Evolutionary conservation across 306 rosid species (phyloP).

Genomic region (Prosopis cineraria): DNA sequence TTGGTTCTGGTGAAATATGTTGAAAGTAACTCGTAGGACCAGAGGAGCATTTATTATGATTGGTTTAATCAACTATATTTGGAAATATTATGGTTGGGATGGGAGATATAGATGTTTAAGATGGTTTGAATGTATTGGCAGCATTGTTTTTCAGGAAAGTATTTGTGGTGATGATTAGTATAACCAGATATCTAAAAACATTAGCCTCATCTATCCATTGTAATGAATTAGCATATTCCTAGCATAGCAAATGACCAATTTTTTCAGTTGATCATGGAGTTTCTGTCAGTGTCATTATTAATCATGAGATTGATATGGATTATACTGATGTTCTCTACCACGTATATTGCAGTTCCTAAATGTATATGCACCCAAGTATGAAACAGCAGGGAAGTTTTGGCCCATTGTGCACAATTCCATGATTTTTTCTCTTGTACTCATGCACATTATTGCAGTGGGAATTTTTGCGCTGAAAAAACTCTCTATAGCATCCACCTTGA

Average conservation of each 20-base stretch:
- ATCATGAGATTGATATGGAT: slow-evolving; percentile 12
- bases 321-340: slow-evolving; percentile 32
- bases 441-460: slow-evolving; percentile 95
- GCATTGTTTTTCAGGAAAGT: neutral
- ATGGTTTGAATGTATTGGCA: neutral
- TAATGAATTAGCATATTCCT: neutral
- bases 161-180: neutral
- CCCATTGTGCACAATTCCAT: slow-evolving; percentile 79
- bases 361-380: slow-evolving; percentile 77
- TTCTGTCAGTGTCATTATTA: slow-evolving; percentile 17
- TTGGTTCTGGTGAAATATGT: too few species aligned
- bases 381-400: slow-evolving; percentile 93
- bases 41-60: too few species aligned
- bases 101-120: too few species aligned
- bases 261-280: neutral
- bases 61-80: neutral
- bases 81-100: neutral
- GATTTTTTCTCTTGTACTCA: slow-evolving; percentile 87
- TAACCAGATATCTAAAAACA: neutral
- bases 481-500: slow-evolving; percentile 50
- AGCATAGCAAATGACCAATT: neutral
- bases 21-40: too few species aligned
- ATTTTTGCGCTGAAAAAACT: slow-evolving; percentile 75
- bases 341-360: slow-evolving; percentile 68
- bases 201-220: neutral